Conservation (phyloP, 345 rosid genomes). For the Pelargonium nanum region DNA sequence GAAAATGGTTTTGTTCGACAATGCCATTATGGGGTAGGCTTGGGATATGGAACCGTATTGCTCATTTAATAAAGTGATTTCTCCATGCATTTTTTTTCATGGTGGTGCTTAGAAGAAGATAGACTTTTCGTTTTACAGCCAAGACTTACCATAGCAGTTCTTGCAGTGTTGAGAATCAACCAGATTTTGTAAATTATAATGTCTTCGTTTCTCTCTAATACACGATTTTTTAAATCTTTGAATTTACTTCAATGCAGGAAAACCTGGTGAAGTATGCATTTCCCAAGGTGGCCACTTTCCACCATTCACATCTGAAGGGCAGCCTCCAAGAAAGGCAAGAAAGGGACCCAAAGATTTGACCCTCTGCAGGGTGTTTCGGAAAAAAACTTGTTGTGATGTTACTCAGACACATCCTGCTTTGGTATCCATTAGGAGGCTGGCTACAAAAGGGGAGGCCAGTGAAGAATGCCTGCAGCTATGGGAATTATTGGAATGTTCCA, state of each 20-base stretch:
- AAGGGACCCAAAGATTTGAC: conserved; percentile 72
- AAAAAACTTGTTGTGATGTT: conserved; percentile 70
- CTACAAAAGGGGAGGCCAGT: conserved; percentile 73
- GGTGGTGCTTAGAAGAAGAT: too few relatives aligned
- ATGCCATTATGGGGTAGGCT: too few relatives aligned
- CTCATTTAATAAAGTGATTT: too few relatives aligned
- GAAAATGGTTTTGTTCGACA: not conserved
- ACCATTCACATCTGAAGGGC: conserved; percentile 62
- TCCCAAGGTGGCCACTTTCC: conserved; percentile 88
- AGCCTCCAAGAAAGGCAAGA: conserved; percentile 56
- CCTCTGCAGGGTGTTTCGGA: conserved; percentile 73
- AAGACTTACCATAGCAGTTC: too few relatives aligned
- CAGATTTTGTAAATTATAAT: too few relatives aligned
- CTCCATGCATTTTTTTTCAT: too few relatives aligned
- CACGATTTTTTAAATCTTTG: not conserved
- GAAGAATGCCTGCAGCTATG: conserved; percentile 68
- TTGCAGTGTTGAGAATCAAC: too few relatives aligned
- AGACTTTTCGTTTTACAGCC: too few relatives aligned
- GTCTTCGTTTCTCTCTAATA: not conserved
- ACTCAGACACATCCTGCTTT: conserved; percentile 83
- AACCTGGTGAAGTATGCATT: conserved; percentile 41
- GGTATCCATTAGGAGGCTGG: conserved; percentile 62
- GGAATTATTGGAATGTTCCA: conserved; percentile 92
- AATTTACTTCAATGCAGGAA: conserved; percentile 22
- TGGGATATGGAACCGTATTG: too few relatives aligned